These are phyloP conservation scores for Phytophthora fragariae DNA, from an alignment of 352 stramenopile genomes.

Conservation along the genomic window DNA sequence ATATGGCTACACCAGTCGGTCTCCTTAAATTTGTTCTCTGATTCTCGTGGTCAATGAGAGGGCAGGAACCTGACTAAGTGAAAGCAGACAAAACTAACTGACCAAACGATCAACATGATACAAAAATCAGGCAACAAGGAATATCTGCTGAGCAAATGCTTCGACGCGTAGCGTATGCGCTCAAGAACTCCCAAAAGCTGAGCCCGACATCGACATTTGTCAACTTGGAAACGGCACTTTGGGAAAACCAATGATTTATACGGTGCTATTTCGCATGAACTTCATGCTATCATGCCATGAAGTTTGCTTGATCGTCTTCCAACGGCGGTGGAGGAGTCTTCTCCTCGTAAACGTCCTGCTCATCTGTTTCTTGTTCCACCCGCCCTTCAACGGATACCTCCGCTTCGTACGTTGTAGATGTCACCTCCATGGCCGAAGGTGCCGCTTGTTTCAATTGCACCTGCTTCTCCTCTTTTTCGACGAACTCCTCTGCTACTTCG, in stretches of 20 bases:
- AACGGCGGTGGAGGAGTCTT: background rate
- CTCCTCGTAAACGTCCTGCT: background rate
- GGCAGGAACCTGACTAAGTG: too few relatives aligned
- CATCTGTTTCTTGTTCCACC: too few relatives aligned
- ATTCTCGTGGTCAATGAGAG: background rate
- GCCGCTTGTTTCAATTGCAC: background rate
- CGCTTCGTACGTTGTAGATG: background rate
- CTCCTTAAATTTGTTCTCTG: background rate
- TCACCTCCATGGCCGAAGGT: background rate
- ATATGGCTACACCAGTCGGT: background rate
- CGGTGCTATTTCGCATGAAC: too few relatives aligned
- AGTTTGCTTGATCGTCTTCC: too few relatives aligned
- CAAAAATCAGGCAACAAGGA: constrained; percentile 6
- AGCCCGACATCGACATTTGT: constrained; percentile 52
- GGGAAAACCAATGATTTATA: constrained; percentile 50
- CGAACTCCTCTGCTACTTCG: constrained; percentile 2
- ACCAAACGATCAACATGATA: constrained; percentile 2
- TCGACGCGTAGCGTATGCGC: constrained; percentile 23
- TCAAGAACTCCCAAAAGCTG: constrained; percentile 50
- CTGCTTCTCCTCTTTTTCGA: background rate
- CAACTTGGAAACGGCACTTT: constrained; percentile 40
- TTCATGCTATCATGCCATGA: too few relatives aligned
- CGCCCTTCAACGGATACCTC: background rate
- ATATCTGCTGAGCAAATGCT: constrained; percentile 33
- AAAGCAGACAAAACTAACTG: too few relatives aligned